phyloP scores from a whole-genome alignment of 495 filamentous ascomycete species.

The Aspergillus nidulans region DNA sequence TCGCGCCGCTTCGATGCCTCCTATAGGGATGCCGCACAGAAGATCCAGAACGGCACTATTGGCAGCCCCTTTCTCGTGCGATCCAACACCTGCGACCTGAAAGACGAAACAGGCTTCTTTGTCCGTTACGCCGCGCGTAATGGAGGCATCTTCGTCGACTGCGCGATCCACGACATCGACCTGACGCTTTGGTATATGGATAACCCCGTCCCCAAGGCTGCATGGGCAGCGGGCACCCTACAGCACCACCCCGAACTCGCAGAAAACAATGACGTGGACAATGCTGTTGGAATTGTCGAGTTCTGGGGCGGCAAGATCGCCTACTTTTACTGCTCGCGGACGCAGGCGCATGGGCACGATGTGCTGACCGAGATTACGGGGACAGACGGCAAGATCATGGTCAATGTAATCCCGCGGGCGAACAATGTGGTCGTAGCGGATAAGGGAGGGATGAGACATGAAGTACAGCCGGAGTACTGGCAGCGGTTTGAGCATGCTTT shows the following conservation, averaged over 20 bases:
- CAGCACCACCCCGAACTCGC: conserved; percentile 54
- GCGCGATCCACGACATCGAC: conserved; percentile 55
- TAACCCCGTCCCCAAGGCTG: conserved; percentile 42
- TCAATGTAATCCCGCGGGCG: conserved; percentile 49
- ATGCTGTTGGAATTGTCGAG: conserved; percentile 59
- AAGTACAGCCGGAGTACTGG: conserved; percentile 57
- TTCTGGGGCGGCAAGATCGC: conserved; percentile 57
- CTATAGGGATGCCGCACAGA: conserved; percentile 48
- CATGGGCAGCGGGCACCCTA: conserved; percentile 50
- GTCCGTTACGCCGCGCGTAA: conserved; percentile 50
- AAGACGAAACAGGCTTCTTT: conserved; percentile 51
- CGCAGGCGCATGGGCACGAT: conserved; percentile 61
- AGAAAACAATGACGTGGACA: conserved; percentile 55
- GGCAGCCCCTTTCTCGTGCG: conserved; percentile 49
- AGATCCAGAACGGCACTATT: conserved; percentile 43
- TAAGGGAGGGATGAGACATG: conserved; percentile 42
- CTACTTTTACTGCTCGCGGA: conserved; percentile 55
- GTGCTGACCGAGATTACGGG: conserved; percentile 62
- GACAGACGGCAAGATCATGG: conserved; percentile 52
- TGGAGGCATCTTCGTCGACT: conserved; percentile 60
- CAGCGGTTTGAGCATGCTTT: conserved; percentile 49
- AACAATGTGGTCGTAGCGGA: conserved; percentile 52
- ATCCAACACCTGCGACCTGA: conserved; percentile 54
- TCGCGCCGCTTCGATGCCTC: conserved; percentile 54
- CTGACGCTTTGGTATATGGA: conserved; percentile 55